A percentile compares a stretch with the other conserved stretches of the same genome.
Conservation (phyloP, 2,329 filamentous ascomycete species). For the Whalleya microplaca region DNA sequence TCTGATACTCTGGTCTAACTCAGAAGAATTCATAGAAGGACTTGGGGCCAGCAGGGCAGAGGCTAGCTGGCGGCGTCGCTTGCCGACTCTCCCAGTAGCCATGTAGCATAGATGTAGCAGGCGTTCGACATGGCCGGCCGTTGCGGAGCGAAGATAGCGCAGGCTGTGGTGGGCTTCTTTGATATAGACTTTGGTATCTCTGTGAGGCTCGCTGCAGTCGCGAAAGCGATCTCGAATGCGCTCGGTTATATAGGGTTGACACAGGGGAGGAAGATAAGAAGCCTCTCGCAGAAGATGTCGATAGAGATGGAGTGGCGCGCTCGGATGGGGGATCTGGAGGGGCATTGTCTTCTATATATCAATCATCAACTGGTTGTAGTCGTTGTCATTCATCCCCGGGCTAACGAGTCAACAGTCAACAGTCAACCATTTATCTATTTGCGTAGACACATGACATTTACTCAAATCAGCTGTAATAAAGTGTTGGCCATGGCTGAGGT, state of each 20-base stretch:
- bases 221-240: constrained; percentile 53
- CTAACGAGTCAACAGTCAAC: not conserved
- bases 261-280: constrained; percentile 60
- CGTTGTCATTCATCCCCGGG: too few relatives aligned
- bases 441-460: too few relatives aligned
- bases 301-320: constrained; percentile 51
- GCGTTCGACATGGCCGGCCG: constrained; percentile 50
- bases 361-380: too few relatives aligned
- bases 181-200: constrained; percentile 35
- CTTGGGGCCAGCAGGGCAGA: constrained; percentile 44
- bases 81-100: constrained; percentile 58
- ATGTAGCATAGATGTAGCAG: constrained; percentile 53
- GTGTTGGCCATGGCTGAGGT: too few relatives aligned
- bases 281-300: constrained; percentile 63
- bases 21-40: constrained; percentile 45
- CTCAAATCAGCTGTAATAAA: too few relatives aligned
- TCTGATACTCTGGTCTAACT: constrained; percentile 39
- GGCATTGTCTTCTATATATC: constrained; percentile 31
- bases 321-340: constrained; percentile 40
- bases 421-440: too few relatives aligned
- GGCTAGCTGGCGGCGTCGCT: constrained; percentile 51
- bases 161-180: constrained; percentile 48
- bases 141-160: constrained; percentile 56
- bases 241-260: constrained; percentile 47
- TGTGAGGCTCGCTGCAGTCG: constrained; percentile 36